phyloP scores from a whole-genome alignment of 2,329 filamentous ascomycete genomes.

The Microcyclosporella mali region DNA sequence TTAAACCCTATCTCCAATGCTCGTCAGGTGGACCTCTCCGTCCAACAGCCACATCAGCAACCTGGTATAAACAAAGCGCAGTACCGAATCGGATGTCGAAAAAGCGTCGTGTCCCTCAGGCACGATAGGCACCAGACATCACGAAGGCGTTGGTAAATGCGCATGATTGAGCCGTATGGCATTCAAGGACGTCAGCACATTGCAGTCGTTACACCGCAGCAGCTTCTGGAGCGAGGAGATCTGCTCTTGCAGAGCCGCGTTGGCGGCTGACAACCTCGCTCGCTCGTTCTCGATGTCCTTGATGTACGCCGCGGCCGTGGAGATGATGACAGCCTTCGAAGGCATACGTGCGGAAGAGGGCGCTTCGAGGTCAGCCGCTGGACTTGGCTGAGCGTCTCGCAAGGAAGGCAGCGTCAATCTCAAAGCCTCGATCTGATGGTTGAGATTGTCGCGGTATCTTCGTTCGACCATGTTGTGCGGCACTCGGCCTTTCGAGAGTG shows the following conservation, averaged over 20 bases:
- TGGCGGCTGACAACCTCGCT: constrained; percentile 35
- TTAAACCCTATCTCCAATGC: too few species aligned
- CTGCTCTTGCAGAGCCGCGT: constrained; percentile 34
- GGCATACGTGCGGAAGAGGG: constrained; percentile 17
- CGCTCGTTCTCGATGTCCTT: constrained; percentile 42
- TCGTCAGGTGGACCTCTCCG: too few species aligned
- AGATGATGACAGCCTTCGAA: constrained; percentile 43
- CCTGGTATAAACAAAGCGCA: too few species aligned
- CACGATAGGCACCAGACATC: too few species aligned
- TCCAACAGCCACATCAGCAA: too few species aligned
- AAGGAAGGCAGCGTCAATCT: constrained; percentile 18
- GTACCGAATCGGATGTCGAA: too few species aligned
- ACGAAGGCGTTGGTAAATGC: constrained; percentile 2
- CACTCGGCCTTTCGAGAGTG: constrained; percentile 13
- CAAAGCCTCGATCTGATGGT: constrained; percentile 41
- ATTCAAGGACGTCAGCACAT: constrained; percentile 9
- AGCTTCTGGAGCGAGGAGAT: constrained; percentile 40
- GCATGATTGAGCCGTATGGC: constrained; percentile 3
- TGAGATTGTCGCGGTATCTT: constrained; percentile 43
- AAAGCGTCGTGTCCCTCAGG: too few species aligned
- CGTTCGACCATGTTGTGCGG: constrained; percentile 43
- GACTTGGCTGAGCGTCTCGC: constrained; percentile 11
- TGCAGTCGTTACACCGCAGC: constrained; percentile 43
- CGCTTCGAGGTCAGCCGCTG: constrained; percentile 7
- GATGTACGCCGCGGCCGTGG: constrained; percentile 42